Percentiles rank a stretch among this genome's conserved stretches.
Conservation (phyloP, 768 basidiomycete species). For the Boletus pseudopeckii region DNA sequence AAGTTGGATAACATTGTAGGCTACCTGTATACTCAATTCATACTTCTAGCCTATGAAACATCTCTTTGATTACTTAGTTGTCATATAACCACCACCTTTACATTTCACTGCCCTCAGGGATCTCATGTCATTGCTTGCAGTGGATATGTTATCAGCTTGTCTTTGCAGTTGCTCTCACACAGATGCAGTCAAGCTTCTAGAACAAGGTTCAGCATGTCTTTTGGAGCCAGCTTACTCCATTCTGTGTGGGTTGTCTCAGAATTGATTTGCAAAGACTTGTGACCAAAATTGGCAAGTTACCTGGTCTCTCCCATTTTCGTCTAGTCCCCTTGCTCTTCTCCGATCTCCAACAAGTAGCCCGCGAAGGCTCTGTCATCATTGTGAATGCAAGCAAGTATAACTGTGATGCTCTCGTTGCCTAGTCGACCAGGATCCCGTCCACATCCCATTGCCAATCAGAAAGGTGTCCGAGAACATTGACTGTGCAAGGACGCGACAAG, state of each 20-base stretch:
- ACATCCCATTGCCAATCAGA: not conserved
- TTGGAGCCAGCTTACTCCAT: slow-evolving; percentile 18
- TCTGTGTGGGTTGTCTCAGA: too few relatives aligned
- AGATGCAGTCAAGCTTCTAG: slow-evolving; percentile 30
- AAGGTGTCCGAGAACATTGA: not conserved
- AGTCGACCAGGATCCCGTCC: not conserved
- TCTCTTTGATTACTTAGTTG: not conserved
- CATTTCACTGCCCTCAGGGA: not conserved
- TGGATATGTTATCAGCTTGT: slow-evolving; percentile 10
- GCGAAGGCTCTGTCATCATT: too few relatives aligned
- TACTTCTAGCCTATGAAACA: slow-evolving; percentile 1
- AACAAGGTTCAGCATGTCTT: slow-evolving; percentile 18
- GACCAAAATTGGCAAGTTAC: not conserved
- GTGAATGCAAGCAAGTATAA: too few relatives aligned
- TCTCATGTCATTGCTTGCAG: not conserved
- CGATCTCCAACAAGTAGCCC: too few relatives aligned
- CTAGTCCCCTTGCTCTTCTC: too few relatives aligned
- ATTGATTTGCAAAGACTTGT: not conserved
- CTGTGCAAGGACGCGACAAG: not conserved
- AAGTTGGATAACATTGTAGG: too few relatives aligned
- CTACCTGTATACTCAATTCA: too few relatives aligned
- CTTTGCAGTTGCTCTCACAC: slow-evolving; percentile 5
- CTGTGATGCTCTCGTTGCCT: slow-evolving; percentile 7
- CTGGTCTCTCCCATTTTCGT: slow-evolving; percentile 14
- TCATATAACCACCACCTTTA: not conserved